Percentiles rank a stretch among this genome's conserved stretches.
Conservation (phyloP, 441 rosid genomes). For the Mallotus japonicus region DNA sequence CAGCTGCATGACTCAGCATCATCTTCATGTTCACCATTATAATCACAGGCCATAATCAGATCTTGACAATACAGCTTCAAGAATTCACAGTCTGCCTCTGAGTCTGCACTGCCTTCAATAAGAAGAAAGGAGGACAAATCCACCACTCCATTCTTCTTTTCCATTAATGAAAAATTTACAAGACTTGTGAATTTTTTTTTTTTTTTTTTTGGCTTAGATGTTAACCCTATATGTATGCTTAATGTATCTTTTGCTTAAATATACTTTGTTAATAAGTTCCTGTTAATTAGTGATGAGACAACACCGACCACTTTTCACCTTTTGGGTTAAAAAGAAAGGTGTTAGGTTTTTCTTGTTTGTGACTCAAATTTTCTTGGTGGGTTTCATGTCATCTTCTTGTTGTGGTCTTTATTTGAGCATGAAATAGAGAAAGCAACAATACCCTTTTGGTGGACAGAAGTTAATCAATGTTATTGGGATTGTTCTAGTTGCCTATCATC, state of each 20-base stretch:
- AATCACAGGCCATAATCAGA: slow-evolving; percentile 5
- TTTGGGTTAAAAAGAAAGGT: slow-evolving; percentile 18
- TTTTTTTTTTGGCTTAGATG: slow-evolving; percentile 3
- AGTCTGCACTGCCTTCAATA: slow-evolving; percentile 52
- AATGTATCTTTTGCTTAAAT: not conserved
- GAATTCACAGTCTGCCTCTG: slow-evolving; percentile 33
- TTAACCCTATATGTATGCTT: not conserved
- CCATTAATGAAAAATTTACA: not conserved
- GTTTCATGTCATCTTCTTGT: slow-evolving; percentile 36
- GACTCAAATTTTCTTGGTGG: slow-evolving; percentile 32
- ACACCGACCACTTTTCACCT: slow-evolving; percentile 14
- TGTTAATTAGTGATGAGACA: slow-evolving; percentile 18
- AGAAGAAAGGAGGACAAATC: slow-evolving; percentile 46
- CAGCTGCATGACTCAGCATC: slow-evolving; percentile 61
- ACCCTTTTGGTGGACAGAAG: not conserved
- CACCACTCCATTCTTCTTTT: slow-evolving; percentile 16
- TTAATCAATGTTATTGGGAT: not conserved
- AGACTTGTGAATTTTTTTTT: not conserved
- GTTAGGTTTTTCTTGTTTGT: slow-evolving; percentile 29
- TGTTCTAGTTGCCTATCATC: not conserved
- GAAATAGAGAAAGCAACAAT: slow-evolving; percentile 5
- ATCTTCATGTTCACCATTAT: slow-evolving; percentile 23
- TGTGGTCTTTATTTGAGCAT: not conserved
- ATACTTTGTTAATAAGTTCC: slow-evolving; percentile 6
- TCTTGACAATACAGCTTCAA: slow-evolving; percentile 11